Evolutionary conservation across 768 basidiomycete genomes (phyloP), one percentile per base, ranked within the genome.

Genomic region (Paxillus rubicundulus): DNA sequence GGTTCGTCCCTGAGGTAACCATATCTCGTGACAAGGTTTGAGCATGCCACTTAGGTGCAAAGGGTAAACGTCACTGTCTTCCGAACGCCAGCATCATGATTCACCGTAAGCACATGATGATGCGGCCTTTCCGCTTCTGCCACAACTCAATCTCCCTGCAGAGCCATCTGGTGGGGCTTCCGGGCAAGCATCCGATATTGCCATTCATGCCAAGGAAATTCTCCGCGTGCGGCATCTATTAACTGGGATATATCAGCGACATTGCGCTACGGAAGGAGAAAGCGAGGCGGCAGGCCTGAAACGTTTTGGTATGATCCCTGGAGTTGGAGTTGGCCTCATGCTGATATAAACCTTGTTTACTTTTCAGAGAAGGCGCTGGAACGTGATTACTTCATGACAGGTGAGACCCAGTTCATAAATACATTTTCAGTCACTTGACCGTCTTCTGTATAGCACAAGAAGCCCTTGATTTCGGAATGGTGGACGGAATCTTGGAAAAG

Each of bases 11-110:
- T 45, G 33, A 21, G n/a, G 18, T 21, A 45, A 32, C 27, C 9
- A 39, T 56, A 40, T 52, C 50, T 59, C 45, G 44, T 20, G 59
- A 52, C 47, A 27, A 44, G 28, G 41, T 47, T 52, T 60, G 49
- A 63, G n/a, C 8, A 38, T 53, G 50, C 47, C 36, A 28, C 3
- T 18, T 60, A 79, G 81, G 93, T 33, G 92, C 89, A 73, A 85
- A 79, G 59, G 95, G 95, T 33, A 92, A 95, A 68, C 80, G 96
- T 28, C 93, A 93, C 67, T 89, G 89, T 61, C 79, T 98, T 52
- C 92, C 93, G 12, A 90, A 98, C 67, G 87, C 93, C 17, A 92
- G 89, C 66, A 92, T 98, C 64, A 98, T 98, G 96, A 98, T 98
- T 50, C 96, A 98, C 69, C 96, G 95, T 96, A 67, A 64, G 84